Conservation (phyloP, 2,329 filamentous ascomycete genomes). For the Diaporthe helianthi region DNA sequence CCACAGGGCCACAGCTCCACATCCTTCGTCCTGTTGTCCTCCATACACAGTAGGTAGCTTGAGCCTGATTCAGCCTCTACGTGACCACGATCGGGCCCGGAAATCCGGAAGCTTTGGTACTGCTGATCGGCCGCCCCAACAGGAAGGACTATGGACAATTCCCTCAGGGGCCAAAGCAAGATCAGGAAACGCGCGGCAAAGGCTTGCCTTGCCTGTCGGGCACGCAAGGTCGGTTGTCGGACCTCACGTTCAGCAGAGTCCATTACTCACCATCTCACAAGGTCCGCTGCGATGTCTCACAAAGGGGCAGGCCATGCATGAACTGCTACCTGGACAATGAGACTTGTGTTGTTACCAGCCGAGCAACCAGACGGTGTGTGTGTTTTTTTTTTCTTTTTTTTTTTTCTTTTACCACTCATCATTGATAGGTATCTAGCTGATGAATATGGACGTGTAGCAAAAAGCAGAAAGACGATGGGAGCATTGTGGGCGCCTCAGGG, state of each 20-base stretch:
- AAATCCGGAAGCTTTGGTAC: conserved; percentile 2
- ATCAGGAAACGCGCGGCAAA: conserved; percentile 56
- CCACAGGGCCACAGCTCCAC: conserved; percentile 26
- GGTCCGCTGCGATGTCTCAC: conserved; percentile 58
- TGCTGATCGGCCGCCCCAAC: background rate
- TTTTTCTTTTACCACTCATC: background rate
- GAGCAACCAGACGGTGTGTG: conserved; percentile 50
- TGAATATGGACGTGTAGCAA: background rate
- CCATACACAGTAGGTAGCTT: no score
- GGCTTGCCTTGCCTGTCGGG: conserved; percentile 57
- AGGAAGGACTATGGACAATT: conserved; percentile 15
- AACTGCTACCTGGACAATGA: conserved; percentile 60
- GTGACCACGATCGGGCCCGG: background rate
- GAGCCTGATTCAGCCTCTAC: conserved; percentile 8
- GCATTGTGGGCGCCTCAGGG: background rate
- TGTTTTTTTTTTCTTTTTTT: no score
- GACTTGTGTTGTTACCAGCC: conserved; percentile 49
- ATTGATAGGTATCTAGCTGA: background rate
- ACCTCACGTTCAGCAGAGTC: background rate
- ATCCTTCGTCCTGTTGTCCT: background rate
- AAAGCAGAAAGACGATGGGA: conserved; percentile 13
- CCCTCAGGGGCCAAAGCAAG: conserved; percentile 39
- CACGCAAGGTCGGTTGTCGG: conserved; percentile 40
- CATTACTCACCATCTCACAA: conserved; percentile 40
- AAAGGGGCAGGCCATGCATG: conserved; percentile 57